phyloP scores from a whole-genome alignment of 345 rosid genomes.

The Hevea brasiliensis region DNA sequence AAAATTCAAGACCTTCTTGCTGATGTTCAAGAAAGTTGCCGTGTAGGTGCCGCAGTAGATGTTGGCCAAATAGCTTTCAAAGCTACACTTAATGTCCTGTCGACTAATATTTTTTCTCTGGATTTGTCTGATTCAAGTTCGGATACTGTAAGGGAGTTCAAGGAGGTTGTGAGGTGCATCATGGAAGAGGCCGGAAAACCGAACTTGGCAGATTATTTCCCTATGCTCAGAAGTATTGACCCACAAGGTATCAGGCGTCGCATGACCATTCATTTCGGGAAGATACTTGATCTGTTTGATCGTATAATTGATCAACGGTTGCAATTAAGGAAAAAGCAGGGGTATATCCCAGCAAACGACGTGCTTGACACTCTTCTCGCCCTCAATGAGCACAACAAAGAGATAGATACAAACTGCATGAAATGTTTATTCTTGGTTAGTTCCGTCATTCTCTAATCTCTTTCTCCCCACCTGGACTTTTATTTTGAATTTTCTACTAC shows the following conservation, averaged over 20 bases:
- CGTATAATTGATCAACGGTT: conserved; percentile 30
- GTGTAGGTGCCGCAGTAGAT: conserved; percentile 11
- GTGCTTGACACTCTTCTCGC: conserved; percentile 39
- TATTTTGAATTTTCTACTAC: too few relatives aligned
- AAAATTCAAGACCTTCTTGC: conserved; percentile 18
- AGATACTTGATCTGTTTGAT: conserved; percentile 25
- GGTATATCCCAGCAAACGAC: conserved; percentile 21
- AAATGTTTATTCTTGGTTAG: conserved; percentile 37
- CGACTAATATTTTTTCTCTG: conserved; percentile 41
- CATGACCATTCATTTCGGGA: conserved; percentile 6
- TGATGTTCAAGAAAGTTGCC: conserved; percentile 5
- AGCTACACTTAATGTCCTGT: conserved; percentile 41
- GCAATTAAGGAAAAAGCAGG: conserved; percentile 9
- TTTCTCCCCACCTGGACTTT: too few relatives aligned
- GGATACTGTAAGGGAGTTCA: conserved; percentile 30
- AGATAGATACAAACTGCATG: neutral
- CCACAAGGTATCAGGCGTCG: conserved; percentile 38
- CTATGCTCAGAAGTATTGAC: conserved; percentile 40
- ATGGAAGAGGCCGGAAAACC: conserved; percentile 45
- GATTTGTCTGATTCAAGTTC: conserved; percentile 40
- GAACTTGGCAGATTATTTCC: conserved; percentile 47
- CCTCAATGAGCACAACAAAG: conserved; percentile 19
- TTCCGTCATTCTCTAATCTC: neutral
- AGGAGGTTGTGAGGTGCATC: conserved; percentile 28
- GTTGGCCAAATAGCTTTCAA: conserved; percentile 42